phyloP scores from a whole-genome alignment of 164 flowering plant genomes.

The Tetrastigma voinierianum region DNA sequence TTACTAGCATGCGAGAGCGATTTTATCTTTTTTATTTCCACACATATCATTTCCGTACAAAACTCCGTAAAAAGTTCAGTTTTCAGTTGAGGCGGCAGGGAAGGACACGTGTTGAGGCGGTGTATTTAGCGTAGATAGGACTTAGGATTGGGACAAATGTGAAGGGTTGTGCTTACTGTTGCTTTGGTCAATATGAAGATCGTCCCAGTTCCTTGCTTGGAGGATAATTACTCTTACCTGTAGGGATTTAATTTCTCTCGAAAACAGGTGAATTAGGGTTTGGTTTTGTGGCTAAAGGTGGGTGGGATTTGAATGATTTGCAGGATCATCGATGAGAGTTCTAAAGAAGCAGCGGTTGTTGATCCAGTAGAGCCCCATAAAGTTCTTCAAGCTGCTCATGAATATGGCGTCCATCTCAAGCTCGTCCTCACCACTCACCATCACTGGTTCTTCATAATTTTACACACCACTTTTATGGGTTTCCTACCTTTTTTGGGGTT shows the following conservation, averaged over 20 bases:
- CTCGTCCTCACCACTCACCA: constrained; percentile 95
- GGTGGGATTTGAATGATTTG: neutral
- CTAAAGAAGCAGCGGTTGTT: constrained; percentile 81
- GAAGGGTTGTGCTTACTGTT: neutral
- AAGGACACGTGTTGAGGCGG: too few species aligned
- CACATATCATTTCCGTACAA: too few species aligned
- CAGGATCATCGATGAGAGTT: constrained; percentile 82
- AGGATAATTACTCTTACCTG: constrained; percentile 93
- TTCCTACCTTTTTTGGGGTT: too few species aligned
- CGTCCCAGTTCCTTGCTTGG: constrained; percentile 67
- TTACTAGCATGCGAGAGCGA: too few species aligned
- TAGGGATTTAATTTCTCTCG: constrained; percentile 10
- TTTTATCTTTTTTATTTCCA: too few species aligned
- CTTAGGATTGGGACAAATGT: too few species aligned
- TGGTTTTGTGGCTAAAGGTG: too few species aligned
- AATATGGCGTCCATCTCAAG: constrained; percentile 48
- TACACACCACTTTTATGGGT: neutral
- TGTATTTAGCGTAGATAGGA: too few species aligned
- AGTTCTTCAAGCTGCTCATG: constrained; percentile 54
- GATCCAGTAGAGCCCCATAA: constrained; percentile 96
- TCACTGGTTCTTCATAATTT: constrained; percentile 62
- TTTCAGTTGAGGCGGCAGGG: too few species aligned
- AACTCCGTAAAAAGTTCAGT: too few species aligned
- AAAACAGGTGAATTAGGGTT: too few species aligned
- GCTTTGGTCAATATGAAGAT: constrained; percentile 65